phyloP scores from a whole-genome alignment of 306 rosid species.

The Acmispon strigosus region DNA sequence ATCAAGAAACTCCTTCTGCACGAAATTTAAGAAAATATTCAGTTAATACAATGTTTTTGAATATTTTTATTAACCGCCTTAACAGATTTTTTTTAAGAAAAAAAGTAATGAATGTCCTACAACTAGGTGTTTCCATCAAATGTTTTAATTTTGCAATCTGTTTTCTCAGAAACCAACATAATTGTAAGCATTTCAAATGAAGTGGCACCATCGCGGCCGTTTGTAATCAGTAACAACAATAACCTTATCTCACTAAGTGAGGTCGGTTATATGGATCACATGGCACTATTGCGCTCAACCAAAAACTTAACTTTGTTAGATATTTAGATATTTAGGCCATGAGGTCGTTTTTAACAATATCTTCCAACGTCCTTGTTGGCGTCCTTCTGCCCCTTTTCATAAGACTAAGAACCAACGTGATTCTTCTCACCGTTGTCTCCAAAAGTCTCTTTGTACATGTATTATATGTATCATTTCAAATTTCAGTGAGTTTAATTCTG shows the following conservation, averaged over 20 bases:
- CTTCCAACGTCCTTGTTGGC: too few relatives aligned
- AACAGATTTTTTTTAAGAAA: neutral
- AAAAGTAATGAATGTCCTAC: neutral
- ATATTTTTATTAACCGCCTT: neutral
- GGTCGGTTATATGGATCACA: too few relatives aligned
- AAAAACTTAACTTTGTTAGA: too few relatives aligned
- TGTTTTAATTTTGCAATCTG: neutral
- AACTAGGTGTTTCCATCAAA: neutral
- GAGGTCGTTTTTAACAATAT: too few relatives aligned
- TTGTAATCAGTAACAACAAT: neutral
- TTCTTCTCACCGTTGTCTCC: too few relatives aligned
- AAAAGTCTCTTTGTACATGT: too few relatives aligned
- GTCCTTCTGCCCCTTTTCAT: too few relatives aligned
- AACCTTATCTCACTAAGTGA: too few relatives aligned
- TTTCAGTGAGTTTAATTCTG: neutral
- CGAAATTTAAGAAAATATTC: slow-evolving; percentile 23
- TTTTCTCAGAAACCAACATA: neutral
- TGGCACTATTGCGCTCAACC: too few relatives aligned
- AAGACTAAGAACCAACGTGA: too few relatives aligned
- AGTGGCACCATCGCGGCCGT: neutral
- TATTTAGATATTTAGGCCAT: too few relatives aligned
- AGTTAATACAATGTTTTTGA: neutral
- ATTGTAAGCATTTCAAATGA: neutral
- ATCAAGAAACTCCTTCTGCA: slow-evolving; percentile 94
- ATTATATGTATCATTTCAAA: neutral